These are phyloP conservation scores for Mucor saturninus DNA, from an alignment of 371 early-diverging fungal genomes.

Conservation along the genomic window DNA sequence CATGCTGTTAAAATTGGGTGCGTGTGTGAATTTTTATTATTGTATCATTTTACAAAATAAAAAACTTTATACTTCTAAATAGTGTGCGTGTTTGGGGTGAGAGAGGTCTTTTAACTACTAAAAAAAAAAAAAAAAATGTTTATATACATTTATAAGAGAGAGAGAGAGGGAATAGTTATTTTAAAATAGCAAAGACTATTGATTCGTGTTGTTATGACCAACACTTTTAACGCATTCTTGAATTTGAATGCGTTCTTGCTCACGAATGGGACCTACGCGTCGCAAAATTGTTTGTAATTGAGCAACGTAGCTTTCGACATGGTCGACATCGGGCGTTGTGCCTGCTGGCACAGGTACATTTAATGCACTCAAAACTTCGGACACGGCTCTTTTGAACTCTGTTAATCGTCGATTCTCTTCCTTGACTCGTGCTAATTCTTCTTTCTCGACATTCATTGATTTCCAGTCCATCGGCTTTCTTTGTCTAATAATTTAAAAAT, in stretches of 20 bases:
- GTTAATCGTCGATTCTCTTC: conserved; percentile 19
- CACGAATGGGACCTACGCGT: conserved; percentile 23
- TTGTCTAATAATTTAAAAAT: background rate
- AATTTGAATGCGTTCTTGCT: conserved; percentile 21
- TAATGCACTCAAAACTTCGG: conserved; percentile 17
- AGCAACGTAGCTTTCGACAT: conserved; percentile 27
- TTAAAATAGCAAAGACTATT: conserved; percentile 2
- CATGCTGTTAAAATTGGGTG: too few relatives aligned
- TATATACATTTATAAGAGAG: too few relatives aligned
- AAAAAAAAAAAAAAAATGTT: too few relatives aligned
- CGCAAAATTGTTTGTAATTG: conserved; percentile 20
- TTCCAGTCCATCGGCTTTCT: conserved; percentile 6
- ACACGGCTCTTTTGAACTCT: conserved; percentile 13
- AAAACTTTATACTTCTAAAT: too few relatives aligned
- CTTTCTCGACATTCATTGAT: conserved; percentile 5
- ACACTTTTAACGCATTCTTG: conserved; percentile 14
- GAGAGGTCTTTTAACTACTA: too few relatives aligned
- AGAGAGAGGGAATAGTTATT: too few relatives aligned
- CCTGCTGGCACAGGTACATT: conserved; percentile 17
- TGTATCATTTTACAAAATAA: too few relatives aligned
- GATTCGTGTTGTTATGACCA: background rate
- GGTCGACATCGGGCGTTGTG: background rate
- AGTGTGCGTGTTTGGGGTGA: too few relatives aligned
- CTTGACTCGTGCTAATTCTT: conserved; percentile 15
- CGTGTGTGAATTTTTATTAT: too few relatives aligned